Base-by-base conservation (phyloP, 2,329 filamentous ascomycete species). In the Claviceps quebecensis region DNA sequence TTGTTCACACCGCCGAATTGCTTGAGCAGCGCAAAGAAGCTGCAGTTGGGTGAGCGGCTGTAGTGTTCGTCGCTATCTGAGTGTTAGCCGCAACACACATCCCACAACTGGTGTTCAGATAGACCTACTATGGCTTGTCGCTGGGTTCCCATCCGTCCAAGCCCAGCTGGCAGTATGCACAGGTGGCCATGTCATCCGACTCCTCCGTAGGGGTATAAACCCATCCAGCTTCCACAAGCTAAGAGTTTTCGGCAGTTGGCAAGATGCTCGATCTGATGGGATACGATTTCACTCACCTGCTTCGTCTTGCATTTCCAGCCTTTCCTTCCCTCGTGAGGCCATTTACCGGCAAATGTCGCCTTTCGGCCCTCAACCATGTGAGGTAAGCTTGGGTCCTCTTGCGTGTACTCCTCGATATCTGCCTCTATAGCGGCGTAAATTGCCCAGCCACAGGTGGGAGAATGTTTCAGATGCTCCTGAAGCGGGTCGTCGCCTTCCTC, bases 61-160 rank as follows among this genome's bases (percentile, higher is more conserved):
- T 83, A 81, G 63, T 98, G 93, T 64, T 98, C 93, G 55, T 94
- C 83, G 63, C 86, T 91, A 17, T 53, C 34, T 45, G 16, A 44
- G 45, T 17, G 57, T 69, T 53, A 67, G 61, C 49, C 29, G 34
- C 29, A 17, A 46, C 40, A 2, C 14, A 22, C 6, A 17, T 9
- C 1, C 17, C 3, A 16, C 16, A 40, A 16, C 16, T 17, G 19
- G 14, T 38, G 14, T 23, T 5, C 29, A 22, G 23, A 9, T 6
- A 4, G 45, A 68, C 84, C 68, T 66, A 89, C 82, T 85, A 78
- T 55, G 93, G 93, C 63, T 95, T 87, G 65, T 98, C 93, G 53
- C 84, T 83, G 1, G 85, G 84, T 63, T 97, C 93, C 93, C 94
- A 98, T 6, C 89, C 89, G 65, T 97, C 91, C 11, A 98, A 76